Evolutionary conservation across 2,329 filamentous ascomycete genomes (phyloP).

Genomic region (Penicillium expansum): DNA sequence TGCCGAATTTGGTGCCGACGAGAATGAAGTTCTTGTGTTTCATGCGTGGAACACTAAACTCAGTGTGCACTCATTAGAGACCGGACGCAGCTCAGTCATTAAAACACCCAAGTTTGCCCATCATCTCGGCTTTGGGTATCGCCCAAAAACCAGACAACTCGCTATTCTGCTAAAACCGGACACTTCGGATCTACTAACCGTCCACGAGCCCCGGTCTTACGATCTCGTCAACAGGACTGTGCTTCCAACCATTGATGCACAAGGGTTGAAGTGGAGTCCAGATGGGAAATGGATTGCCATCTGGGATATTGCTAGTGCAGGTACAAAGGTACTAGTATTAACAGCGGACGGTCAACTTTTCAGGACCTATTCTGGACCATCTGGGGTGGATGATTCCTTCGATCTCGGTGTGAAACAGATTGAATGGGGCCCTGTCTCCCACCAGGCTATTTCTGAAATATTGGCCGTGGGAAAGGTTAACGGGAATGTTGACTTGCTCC

Average conservation of each 20-base stretch:
- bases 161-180: conserved; percentile 43
- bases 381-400: conserved; percentile 36
- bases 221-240: conserved; percentile 34
- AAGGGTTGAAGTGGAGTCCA: conserved; percentile 58
- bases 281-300: conserved; percentile 60
- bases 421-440: conserved; percentile 51
- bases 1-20: conserved; percentile 39
- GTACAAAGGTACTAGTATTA: conserved; percentile 53
- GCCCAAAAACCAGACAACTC: conserved; percentile 40
- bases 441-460: conserved; percentile 32
- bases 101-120: conserved; percentile 42
- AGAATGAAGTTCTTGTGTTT: conserved; percentile 40
- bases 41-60: conserved; percentile 42
- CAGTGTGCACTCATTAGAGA: conserved; percentile 36
- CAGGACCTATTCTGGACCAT: conserved; percentile 49
- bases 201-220: conserved; percentile 39
- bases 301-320: conserved; percentile 54
- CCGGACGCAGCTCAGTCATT: conserved; percentile 38
- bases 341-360: conserved; percentile 60
- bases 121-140: conserved; percentile 38
- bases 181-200: conserved; percentile 37
- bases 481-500: conserved; percentile 49
- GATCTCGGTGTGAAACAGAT: conserved; percentile 53
- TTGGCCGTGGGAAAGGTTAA: conserved; percentile 53
- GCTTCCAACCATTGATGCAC: conserved; percentile 55